Evolutionary conservation across 2,329 filamentous ascomycete genomes (phyloP).

Genomic region (Aspergillus fructus): DNA sequence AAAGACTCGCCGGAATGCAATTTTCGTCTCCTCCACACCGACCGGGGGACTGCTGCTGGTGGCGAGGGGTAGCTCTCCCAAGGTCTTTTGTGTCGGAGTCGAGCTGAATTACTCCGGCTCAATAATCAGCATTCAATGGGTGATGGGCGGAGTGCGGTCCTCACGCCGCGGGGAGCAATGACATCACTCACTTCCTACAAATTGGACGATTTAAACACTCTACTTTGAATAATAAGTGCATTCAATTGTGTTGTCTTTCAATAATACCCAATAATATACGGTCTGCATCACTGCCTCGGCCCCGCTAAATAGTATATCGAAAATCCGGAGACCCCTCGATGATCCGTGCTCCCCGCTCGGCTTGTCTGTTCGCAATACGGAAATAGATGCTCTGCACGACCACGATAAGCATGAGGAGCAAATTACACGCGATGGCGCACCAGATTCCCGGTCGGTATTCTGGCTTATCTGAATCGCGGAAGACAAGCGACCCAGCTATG

Average conservation of each 20-base stretch:
- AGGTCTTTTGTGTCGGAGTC: not conserved
- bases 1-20: not conserved
- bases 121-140: not conserved
- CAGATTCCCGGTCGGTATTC: constrained; percentile 35
- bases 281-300: not conserved
- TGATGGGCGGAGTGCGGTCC: not conserved
- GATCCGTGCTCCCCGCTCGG: constrained; percentile 32
- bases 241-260: no score
- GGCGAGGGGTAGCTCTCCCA: not conserved
- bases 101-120: not conserved
- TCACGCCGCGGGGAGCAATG: no score
- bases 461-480: constrained; percentile 50
- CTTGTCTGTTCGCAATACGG: constrained; percentile 33
- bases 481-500: constrained; percentile 73
- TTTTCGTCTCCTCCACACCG: not conserved
- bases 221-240: no score
- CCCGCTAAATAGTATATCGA: constrained; percentile 32
- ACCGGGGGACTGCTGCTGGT: not conserved
- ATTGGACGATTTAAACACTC: no score
- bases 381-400: constrained; percentile 31
- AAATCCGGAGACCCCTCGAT: constrained; percentile 38
- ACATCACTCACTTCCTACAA: no score
- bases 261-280: no score
- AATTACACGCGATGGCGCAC: constrained; percentile 34
- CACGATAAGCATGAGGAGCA: constrained; percentile 34